These are phyloP conservation scores for Diaporthe ilicicola DNA, from an alignment of 2,329 filamentous ascomycete species.

Conservation along the genomic window DNA sequence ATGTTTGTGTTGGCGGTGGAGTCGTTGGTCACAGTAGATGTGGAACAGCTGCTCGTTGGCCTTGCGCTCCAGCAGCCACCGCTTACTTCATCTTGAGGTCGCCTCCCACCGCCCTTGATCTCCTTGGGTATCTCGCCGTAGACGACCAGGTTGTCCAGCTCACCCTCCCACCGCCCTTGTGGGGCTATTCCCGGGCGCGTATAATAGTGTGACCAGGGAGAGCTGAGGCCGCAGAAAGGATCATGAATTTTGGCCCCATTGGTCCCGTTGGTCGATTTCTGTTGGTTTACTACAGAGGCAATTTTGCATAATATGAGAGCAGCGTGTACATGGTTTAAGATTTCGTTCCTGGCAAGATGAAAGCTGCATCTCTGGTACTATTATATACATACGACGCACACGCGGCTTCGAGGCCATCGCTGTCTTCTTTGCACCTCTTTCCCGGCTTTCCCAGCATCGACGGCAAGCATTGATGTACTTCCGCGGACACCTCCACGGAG, in stretches of 20 bases:
- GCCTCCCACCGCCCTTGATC: slow-evolving; percentile 42
- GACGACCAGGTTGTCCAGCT: slow-evolving; percentile 38
- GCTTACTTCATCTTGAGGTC: slow-evolving; percentile 49
- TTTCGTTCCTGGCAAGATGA: not conserved
- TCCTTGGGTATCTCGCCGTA: slow-evolving; percentile 38
- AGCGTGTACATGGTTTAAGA: not conserved
- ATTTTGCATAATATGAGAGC: not conserved
- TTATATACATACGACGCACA: not conserved
- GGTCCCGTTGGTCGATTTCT: not conserved
- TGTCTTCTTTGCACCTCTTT: not conserved
- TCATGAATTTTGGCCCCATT: not conserved
- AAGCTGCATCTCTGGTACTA: not conserved
- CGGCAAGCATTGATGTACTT: not conserved
- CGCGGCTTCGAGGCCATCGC: not conserved
- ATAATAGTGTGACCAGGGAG: not conserved
- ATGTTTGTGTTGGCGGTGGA: slow-evolving; percentile 60
- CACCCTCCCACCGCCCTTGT: slow-evolving; percentile 40
- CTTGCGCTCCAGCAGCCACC: slow-evolving; percentile 47
- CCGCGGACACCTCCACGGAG: not conserved
- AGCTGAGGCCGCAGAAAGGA: not conserved
- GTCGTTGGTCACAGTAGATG: slow-evolving; percentile 46
- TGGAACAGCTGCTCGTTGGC: slow-evolving; percentile 46
- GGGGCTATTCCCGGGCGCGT: not conserved
- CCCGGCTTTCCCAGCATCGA: not conserved
- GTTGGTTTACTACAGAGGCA: not conserved